These are phyloP conservation scores for Populus simonii DNA, from an alignment of 345 rosid genomes.

Conservation along the genomic window DNA sequence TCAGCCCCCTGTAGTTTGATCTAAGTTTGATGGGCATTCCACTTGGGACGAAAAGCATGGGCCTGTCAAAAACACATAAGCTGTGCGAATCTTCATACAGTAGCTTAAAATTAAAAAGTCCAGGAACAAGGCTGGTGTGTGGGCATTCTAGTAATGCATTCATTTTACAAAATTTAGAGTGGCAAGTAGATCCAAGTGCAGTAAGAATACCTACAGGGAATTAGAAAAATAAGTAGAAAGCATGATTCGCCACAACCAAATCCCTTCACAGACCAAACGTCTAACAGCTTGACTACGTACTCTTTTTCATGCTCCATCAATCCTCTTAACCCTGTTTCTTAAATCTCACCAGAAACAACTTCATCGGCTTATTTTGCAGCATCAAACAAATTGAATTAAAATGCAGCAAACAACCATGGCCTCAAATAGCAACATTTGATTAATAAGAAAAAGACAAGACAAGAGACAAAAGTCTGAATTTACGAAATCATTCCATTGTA, in stretches of 20 bases:
- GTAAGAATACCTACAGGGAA: not conserved
- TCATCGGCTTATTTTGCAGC: not conserved
- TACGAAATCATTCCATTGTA: not conserved
- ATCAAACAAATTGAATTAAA: not conserved
- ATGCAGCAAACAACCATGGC: not conserved
- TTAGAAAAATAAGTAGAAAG: not conserved
- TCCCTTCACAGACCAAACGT: not conserved
- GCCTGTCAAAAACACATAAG: too few relatives aligned
- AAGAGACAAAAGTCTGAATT: not conserved
- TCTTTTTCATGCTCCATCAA: not conserved
- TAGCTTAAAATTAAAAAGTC: too few relatives aligned
- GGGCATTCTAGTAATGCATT: not conserved
- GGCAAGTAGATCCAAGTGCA: too few relatives aligned
- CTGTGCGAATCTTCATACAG: too few relatives aligned
- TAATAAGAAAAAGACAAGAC: not conserved
- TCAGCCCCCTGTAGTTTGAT: too few relatives aligned
- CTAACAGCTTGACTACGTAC: not conserved
- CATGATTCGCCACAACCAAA: not conserved
- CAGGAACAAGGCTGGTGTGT: too few relatives aligned
- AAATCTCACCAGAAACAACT: not conserved
- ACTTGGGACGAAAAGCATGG: not conserved
- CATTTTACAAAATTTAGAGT: too few relatives aligned
- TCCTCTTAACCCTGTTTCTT: not conserved
- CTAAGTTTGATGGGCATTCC: not conserved
- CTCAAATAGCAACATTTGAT: not conserved